phyloP scores from a whole-genome alignment of 2,329 filamentous ascomycete species.

The Gliomastix tumulicola region DNA sequence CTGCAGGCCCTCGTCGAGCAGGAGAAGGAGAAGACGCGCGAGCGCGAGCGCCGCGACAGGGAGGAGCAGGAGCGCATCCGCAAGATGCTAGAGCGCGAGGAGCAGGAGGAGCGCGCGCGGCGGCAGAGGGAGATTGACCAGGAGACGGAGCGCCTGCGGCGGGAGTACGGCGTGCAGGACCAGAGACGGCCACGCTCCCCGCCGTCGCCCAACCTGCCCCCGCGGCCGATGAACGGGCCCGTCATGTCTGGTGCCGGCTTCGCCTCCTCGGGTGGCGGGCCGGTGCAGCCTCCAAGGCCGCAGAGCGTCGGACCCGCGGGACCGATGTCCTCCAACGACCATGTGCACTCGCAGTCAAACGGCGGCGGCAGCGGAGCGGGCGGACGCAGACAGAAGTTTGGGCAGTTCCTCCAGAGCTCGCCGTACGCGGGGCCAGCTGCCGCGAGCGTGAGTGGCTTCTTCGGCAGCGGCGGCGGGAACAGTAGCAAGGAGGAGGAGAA shows the following conservation, averaged over 20 bases:
- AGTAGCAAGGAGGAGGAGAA: conserved; percentile 24
- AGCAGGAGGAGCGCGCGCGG: conserved; percentile 49
- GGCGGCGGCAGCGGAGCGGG: conserved; percentile 5
- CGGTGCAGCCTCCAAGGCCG: conserved; percentile 33
- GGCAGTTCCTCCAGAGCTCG: conserved; percentile 16
- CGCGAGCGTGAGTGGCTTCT: conserved; percentile 38
- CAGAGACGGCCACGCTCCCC: conserved; percentile 20
- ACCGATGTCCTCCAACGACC: background rate
- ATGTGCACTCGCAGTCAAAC: conserved; percentile 9
- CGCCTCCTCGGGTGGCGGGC: conserved; percentile 9
- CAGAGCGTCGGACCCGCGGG: conserved; percentile 35
- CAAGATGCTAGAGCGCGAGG: conserved; percentile 60
- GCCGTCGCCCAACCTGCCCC: conserved; percentile 23
- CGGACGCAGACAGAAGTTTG: conserved; percentile 14
- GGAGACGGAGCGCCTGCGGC: conserved; percentile 76
- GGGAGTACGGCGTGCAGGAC: conserved; percentile 55
- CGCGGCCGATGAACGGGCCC: conserved; percentile 13
- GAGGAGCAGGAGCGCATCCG: conserved; percentile 50
- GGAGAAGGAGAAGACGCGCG: conserved; percentile 41
- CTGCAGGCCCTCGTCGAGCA: conserved; percentile 40
- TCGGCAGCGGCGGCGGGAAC: conserved; percentile 14
- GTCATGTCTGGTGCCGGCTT: conserved; percentile 4
- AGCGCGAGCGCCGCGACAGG: conserved; percentile 48
- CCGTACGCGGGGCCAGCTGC: conserved; percentile 30
- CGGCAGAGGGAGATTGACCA: conserved; percentile 44